A percentile compares a stretch with the other conserved stretches of the same genome.
phyloP scores from a whole-genome alignment of 179 eudicot species.

The Amaranthus tricolor region DNA sequence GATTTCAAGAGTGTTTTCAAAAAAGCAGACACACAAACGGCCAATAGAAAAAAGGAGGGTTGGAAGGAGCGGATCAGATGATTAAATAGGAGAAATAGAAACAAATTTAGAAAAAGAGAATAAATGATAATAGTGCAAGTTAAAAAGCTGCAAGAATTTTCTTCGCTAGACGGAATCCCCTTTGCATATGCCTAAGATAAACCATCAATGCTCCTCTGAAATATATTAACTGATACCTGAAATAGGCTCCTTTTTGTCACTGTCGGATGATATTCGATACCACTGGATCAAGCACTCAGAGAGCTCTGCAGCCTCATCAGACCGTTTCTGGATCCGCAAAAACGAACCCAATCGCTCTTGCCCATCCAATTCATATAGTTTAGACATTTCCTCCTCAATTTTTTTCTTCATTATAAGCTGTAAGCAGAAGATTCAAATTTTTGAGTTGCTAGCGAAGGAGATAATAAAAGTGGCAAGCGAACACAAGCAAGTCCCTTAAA shows the following conservation, averaged over 20 bases:
- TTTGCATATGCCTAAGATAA: not conserved
- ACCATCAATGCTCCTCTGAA: not conserved
- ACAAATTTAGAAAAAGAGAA: too few relatives aligned
- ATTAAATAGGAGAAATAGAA: too few relatives aligned
- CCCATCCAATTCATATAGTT: slow-evolving; percentile 64
- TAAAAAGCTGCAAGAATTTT: not conserved
- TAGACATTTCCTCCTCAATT: slow-evolving; percentile 44
- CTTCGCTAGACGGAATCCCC: not conserved
- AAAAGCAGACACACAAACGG: too few relatives aligned
- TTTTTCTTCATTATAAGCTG: slow-evolving; percentile 73
- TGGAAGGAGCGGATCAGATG: too few relatives aligned
- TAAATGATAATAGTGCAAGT: not conserved
- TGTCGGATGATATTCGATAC: slow-evolving; percentile 69
- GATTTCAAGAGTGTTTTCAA: too few relatives aligned
- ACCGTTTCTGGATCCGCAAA: slow-evolving; percentile 60
- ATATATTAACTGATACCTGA: slow-evolving; percentile 49
- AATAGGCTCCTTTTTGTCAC: slow-evolving; percentile 71
- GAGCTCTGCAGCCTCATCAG: slow-evolving; percentile 61
- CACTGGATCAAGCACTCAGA: slow-evolving; percentile 79
- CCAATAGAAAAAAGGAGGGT: too few relatives aligned
- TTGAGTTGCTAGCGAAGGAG: not conserved
- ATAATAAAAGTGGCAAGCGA: not conserved
- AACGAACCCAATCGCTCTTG: slow-evolving; percentile 76
- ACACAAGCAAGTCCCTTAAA: not conserved
- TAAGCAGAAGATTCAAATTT: not conserved